Conservation (phyloP, 805 yeast species). For the Crinitomyces ghanaensis region DNA sequence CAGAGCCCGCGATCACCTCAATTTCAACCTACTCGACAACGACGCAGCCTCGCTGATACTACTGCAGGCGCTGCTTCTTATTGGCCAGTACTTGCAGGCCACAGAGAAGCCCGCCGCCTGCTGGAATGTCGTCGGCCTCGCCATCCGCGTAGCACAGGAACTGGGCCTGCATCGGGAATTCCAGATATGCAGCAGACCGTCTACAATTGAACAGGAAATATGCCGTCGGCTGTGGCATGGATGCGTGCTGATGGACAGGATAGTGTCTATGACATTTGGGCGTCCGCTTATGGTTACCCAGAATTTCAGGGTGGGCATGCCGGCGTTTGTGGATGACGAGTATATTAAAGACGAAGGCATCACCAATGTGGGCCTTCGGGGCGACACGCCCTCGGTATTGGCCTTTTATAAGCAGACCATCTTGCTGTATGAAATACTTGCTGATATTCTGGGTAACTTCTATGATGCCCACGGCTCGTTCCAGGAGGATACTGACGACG, state of each 20-base stretch:
- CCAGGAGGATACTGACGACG: conserved; percentile 1
- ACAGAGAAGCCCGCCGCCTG: conserved; percentile 24
- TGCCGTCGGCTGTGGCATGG: conserved; percentile 23
- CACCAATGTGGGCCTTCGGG: conserved; percentile 2
- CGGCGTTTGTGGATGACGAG: conserved; percentile 17
- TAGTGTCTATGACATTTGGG: conserved; percentile 21
- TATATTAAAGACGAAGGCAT: conserved; percentile 13
- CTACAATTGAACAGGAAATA: conserved; percentile 16
- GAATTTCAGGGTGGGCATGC: conserved; percentile 12
- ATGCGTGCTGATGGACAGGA: conserved; percentile 21
- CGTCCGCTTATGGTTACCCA: conserved; percentile 20
- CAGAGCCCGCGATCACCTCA: conserved; percentile 16
- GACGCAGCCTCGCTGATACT: conserved; percentile 15
- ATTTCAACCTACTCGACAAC: conserved; percentile 18
- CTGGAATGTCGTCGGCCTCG: conserved; percentile 35
- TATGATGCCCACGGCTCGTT: conserved; percentile 9
- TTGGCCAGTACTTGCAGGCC: conserved; percentile 22
- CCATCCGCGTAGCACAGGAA: conserved; percentile 35
- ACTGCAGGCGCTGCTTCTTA: conserved; percentile 20
- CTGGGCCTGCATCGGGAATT: conserved; percentile 27
- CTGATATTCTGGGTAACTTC: conserved; percentile 13
- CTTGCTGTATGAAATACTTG: conserved; percentile 17
- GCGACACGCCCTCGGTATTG: conserved; percentile 12
- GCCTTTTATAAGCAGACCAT: conserved; percentile 16
- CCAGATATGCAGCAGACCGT: conserved; percentile 14